phyloP scores from a whole-genome alignment of 805 yeast species.

The Candida manassasensis region DNA sequence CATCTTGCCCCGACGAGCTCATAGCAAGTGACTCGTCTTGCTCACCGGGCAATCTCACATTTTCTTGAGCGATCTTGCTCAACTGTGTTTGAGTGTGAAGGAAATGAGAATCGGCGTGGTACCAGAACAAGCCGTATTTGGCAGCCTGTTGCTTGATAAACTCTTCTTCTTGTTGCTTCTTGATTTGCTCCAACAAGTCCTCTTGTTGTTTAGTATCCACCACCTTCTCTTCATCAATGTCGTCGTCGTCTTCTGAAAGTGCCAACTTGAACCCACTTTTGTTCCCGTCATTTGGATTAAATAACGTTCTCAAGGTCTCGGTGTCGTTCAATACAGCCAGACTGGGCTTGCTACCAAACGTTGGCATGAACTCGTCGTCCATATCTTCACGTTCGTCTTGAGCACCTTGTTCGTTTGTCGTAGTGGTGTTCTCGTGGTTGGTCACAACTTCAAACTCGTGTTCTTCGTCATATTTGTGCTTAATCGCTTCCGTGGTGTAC shows the following conservation, averaged over 20 bases:
- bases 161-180: constrained; percentile 29
- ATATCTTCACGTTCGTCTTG: constrained; percentile 5
- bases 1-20: constrained; percentile 15
- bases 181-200: constrained; percentile 26
- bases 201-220: constrained; percentile 14
- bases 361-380: constrained; percentile 50
- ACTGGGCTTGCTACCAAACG: constrained; percentile 34
- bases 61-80: constrained; percentile 45
- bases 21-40: constrained; percentile 11
- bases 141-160: constrained; percentile 13
- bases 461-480: constrained; percentile 21
- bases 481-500: constrained; percentile 26
- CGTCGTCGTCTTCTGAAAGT: constrained; percentile 42
- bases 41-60: constrained; percentile 34
- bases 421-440: constrained; percentile 8
- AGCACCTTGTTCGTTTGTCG: constrained; percentile 10
- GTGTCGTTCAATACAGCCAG: constrained; percentile 24
- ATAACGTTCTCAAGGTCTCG: constrained; percentile 11
- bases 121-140: constrained; percentile 62
- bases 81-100: constrained; percentile 80
- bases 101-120: constrained; percentile 83
- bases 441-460: constrained; percentile 13
- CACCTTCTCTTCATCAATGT: constrained; percentile 36
- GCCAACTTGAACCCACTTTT: constrained; percentile 45
- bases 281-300: constrained; percentile 7